Evolutionary conservation across 495 filamentous ascomycete species (phyloP).

Genomic region (Acidiella bohemica): DNA sequence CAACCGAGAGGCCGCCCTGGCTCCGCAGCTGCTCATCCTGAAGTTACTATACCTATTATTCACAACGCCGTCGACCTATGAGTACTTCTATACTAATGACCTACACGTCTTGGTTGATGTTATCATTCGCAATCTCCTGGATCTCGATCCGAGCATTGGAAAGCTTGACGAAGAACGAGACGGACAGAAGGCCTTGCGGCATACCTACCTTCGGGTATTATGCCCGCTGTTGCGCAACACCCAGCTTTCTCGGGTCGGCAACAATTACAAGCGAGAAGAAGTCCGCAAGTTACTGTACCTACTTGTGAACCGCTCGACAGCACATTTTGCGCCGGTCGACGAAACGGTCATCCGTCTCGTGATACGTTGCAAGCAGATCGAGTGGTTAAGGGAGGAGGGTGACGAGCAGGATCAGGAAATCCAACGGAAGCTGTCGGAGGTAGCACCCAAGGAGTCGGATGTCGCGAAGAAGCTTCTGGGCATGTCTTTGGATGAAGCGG

Average conservation of each 20-base stretch:
- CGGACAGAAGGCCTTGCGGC: conserved; percentile 49
- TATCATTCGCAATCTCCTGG: conserved; percentile 87
- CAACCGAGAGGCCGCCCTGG: conserved; percentile 85
- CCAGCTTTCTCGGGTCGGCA: conserved; percentile 60
- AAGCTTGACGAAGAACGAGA: conserved; percentile 42
- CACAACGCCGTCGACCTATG: conserved; percentile 76
- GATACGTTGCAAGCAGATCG: conserved; percentile 64
- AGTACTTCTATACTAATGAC: conserved; percentile 98
- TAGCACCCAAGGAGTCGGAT: conserved; percentile 3
- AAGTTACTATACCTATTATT: conserved; percentile 93
- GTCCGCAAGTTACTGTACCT: conserved; percentile 59
- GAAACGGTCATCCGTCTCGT: conserved; percentile 80
- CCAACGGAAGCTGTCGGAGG: conserved; percentile 23
- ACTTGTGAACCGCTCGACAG: conserved; percentile 32
- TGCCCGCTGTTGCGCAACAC: conserved; percentile 84
- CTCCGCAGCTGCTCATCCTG: conserved; percentile 82
- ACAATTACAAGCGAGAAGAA: conserved; percentile 86
- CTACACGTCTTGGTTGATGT: conserved; percentile 89
- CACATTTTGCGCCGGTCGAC: conserved; percentile 82
- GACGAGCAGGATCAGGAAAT: conserved; percentile 32
- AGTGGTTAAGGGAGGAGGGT: conserved; percentile 52
- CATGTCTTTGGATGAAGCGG: conserved; percentile 34
- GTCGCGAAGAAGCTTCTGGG: conserved; percentile 29
- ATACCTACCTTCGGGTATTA: conserved; percentile 95
- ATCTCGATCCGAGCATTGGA: conserved; percentile 45